phyloP scores from a whole-genome alignment of 257 asterid species.

The Solanum gandarillasii region DNA sequence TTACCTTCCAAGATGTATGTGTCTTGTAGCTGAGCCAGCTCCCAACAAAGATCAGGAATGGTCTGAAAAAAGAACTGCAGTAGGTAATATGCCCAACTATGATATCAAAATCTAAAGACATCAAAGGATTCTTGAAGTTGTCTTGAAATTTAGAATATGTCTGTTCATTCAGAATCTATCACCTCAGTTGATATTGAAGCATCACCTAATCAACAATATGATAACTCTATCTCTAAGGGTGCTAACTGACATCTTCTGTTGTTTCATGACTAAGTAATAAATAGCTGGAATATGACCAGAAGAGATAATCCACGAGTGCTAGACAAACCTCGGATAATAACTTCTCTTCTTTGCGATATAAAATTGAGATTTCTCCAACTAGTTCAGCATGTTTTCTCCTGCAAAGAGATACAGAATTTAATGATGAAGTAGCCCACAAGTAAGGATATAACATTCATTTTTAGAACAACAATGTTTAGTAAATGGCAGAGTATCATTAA shows the following conservation, averaged over 20 bases:
- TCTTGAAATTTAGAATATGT: neutral
- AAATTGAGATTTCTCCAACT: constrained; percentile 78
- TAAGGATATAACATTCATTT: neutral
- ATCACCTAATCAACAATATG: neutral
- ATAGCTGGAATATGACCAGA: neutral
- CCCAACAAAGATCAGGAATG: constrained; percentile 95
- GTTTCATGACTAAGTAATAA: neutral
- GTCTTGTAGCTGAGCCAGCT: constrained; percentile 96
- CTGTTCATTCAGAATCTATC: neutral
- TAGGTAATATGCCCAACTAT: constrained; percentile 2
- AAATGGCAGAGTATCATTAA: neutral
- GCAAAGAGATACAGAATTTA: constrained; percentile 11
- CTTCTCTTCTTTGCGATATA: constrained; percentile 85
- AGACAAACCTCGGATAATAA: constrained; percentile 73
- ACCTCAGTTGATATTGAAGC: neutral
- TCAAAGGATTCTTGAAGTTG: neutral
- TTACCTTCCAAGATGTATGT: constrained; percentile 94
- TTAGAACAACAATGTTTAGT: neutral
- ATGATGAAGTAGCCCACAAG: neutral
- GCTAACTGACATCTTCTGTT: neutral
- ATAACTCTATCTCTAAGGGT: neutral
- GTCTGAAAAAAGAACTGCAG: constrained; percentile 43
- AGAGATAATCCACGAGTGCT: neutral
- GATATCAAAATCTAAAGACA: neutral
- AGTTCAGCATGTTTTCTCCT: constrained; percentile 99